phyloP scores from a whole-genome alignment of 441 rosid genomes.

The Pelargonium australe region DNA sequence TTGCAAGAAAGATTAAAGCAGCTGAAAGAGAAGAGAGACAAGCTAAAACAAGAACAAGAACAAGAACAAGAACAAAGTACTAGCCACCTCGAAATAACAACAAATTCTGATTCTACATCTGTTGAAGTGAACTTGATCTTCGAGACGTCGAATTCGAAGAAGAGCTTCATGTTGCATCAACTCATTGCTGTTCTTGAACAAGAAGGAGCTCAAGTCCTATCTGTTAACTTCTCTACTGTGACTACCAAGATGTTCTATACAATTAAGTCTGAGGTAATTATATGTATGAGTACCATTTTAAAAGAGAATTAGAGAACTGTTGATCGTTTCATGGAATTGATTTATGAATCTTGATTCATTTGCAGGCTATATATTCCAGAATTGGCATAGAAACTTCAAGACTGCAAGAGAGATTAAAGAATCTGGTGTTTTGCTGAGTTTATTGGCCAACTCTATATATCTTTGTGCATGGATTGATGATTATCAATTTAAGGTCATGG shows the following conservation, averaged over 20 bases:
- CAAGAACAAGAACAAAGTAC: not conserved
- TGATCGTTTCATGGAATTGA: not conserved
- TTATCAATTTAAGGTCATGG: too few species aligned
- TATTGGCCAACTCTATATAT: not conserved
- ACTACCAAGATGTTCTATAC: conserved; percentile 22
- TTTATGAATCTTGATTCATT: not conserved
- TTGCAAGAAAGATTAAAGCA: conserved; percentile 21
- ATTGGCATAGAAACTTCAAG: conserved; percentile 31
- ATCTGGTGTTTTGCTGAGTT: conserved; percentile 15
- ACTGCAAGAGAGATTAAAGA: conserved; percentile 27
- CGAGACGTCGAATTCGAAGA: conserved; percentile 11
- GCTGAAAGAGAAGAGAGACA: conserved; percentile 20
- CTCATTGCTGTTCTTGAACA: conserved; percentile 29
- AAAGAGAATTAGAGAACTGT: not conserved
- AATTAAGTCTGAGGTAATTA: conserved; percentile 26
- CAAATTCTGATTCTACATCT: conserved; percentile 12
- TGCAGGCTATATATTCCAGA: conserved; percentile 31
- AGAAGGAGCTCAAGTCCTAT: conserved; percentile 38
- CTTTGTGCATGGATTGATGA: too few species aligned
- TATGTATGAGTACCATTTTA: too few species aligned
- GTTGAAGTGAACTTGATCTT: conserved; percentile 26
- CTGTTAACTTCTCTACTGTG: conserved; percentile 14
- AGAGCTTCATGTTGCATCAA: conserved; percentile 24
- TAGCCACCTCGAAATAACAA: conserved; percentile 15
- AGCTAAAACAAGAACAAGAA: not conserved